Percentiles rank a stretch among this genome's conserved stretches.
Conservation (phyloP, 306 rosid genomes). For the Delonix regia region DNA sequence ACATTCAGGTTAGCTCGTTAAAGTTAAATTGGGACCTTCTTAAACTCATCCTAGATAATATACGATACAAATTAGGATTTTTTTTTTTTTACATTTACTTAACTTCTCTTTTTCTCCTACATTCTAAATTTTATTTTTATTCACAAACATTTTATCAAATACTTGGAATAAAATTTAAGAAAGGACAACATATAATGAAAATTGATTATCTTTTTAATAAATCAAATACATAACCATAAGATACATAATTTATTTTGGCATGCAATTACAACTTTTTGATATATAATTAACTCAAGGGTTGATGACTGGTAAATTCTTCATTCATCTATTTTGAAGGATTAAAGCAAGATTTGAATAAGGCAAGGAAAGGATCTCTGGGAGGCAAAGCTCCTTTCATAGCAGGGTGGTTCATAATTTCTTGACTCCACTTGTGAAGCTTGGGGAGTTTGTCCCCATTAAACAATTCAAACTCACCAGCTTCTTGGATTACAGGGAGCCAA, state of each 20-base stretch:
- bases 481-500: slow-evolving; percentile 56
- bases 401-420: slow-evolving; percentile 39
- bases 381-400: slow-evolving; percentile 47
- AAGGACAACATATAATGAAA: no score
- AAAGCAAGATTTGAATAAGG: slow-evolving; percentile 25
- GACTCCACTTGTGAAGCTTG: slow-evolving; percentile 48
- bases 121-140: no score
- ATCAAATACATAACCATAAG: background rate
- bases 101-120: no score
- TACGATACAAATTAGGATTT: no score
- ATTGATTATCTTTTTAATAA: no score
- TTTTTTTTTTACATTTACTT: no score
- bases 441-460: slow-evolving; percentile 47
- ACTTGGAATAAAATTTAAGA: no score
- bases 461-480: slow-evolving; percentile 45
- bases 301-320: background rate
- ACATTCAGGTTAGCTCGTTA: no score
- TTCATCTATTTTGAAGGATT: slow-evolving; percentile 22
- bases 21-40: no score
- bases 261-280: background rate
- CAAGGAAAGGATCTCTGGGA: slow-evolving; percentile 31
- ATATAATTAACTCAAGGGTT: background rate
- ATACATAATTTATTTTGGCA: background rate
- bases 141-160: no score
- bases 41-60: no score